Percentiles rank a stretch among this genome's conserved stretches.
phyloP scores from a whole-genome alignment of 73 alveolate genomes.

The Blepharisma stoltei region DNA sequence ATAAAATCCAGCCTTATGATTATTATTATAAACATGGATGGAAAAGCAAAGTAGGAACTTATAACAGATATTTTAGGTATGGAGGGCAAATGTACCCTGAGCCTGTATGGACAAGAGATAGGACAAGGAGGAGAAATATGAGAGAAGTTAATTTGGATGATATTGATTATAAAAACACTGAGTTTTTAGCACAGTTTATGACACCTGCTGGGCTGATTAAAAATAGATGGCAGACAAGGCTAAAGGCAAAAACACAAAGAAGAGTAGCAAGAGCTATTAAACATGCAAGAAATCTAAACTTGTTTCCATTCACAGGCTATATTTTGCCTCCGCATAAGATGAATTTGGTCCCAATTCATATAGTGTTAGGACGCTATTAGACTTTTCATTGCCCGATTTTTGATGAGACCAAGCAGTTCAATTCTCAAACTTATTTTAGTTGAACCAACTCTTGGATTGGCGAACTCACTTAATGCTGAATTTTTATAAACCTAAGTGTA shows the following conservation, averaged over 20 bases:
- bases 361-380: slow-evolving; percentile 42
- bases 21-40: slow-evolving; percentile 30
- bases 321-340: slow-evolving; percentile 54
- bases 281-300: slow-evolving; percentile 37
- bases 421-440: too few species aligned
- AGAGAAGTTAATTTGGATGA: slow-evolving; percentile 42
- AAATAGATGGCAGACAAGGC: slow-evolving; percentile 56
- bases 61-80: slow-evolving; percentile 32
- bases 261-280: slow-evolving; percentile 37
- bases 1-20: slow-evolving; percentile 39
- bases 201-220: slow-evolving; percentile 45
- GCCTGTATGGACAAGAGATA: slow-evolving; percentile 35
- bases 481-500: too few species aligned
- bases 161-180: slow-evolving; percentile 56
- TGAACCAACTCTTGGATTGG: too few species aligned
- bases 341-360: slow-evolving; percentile 37
- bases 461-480: too few species aligned
- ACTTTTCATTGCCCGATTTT: slow-evolving; percentile 45
- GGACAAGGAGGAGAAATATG: slow-evolving; percentile 29
- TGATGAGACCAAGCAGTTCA: too few species aligned
- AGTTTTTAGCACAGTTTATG: slow-evolving; percentile 51
- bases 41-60: slow-evolving; percentile 30
- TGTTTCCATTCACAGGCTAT: slow-evolving; percentile 48
- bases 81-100: slow-evolving; percentile 28
- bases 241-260: slow-evolving; percentile 35